Evolutionary conservation across 2,329 filamentous ascomycete species (phyloP).

Genomic region (Arthroderma sp.): DNA sequence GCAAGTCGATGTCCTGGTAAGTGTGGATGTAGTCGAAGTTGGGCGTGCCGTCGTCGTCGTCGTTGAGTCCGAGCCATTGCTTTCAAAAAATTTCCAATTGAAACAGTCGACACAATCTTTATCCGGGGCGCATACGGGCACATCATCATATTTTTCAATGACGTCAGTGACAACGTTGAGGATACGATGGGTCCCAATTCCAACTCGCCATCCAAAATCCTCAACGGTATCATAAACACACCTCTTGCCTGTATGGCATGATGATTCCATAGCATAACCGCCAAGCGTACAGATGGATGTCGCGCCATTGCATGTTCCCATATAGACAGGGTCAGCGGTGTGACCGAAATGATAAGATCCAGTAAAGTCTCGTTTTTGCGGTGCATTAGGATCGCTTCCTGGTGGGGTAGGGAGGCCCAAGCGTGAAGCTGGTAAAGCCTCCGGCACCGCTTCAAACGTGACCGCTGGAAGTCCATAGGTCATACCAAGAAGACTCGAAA

Average conservation of each 20-base stretch:
- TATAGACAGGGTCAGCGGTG: constrained; percentile 87
- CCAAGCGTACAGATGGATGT: constrained; percentile 81
- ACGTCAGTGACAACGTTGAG: constrained; percentile 78
- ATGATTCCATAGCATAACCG: constrained; percentile 84
- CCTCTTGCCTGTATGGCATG: constrained; percentile 79
- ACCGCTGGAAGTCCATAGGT: constrained; percentile 86
- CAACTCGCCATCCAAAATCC: constrained; percentile 84
- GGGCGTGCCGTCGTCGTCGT: constrained; percentile 39
- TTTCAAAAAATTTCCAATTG: constrained; percentile 89
- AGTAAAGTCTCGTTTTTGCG: constrained; percentile 59
- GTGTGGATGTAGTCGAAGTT: constrained; percentile 46
- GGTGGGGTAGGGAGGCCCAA: constrained; percentile 79
- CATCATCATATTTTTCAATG: constrained; percentile 65
- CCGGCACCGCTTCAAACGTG: constrained; percentile 85
- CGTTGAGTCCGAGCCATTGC: constrained; percentile 69
- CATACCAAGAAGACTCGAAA: constrained; percentile 74
- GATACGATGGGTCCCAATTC: constrained; percentile 84
- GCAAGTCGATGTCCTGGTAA: constrained; percentile 70
- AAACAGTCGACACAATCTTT: constrained; percentile 78
- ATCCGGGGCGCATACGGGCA: constrained; percentile 63
- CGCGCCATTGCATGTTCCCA: constrained; percentile 83
- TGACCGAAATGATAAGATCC: constrained; percentile 86
- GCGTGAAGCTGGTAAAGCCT: constrained; percentile 72
- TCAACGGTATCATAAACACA: constrained; percentile 87
- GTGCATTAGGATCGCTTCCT: constrained; percentile 55